A percentile compares a stretch with the other conserved stretches of the same genome.
Evolutionary conservation across 2,329 filamentous ascomycete genomes (phyloP).

Genomic region (Penicillium sp.): DNA sequence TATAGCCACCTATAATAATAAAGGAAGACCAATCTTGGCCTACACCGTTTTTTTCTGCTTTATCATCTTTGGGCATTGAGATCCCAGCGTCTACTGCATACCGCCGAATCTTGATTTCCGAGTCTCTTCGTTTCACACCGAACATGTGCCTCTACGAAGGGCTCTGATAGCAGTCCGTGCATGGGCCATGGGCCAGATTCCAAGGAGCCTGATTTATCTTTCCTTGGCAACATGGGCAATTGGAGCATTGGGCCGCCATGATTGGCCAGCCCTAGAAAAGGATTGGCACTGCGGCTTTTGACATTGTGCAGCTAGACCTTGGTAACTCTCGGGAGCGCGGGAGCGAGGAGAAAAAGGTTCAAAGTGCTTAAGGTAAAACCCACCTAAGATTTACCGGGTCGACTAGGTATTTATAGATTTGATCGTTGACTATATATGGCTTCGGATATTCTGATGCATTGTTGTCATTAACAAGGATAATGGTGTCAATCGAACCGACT

Average conservation of each 20-base stretch:
- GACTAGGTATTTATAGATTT: background rate
- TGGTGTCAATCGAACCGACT: background rate
- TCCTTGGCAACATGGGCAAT: constrained; percentile 4
- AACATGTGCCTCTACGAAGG: background rate
- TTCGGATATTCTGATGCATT: background rate
- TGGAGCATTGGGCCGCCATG: background rate
- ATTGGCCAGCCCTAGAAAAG: background rate
- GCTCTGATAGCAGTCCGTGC: constrained; percentile 3
- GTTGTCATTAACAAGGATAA: background rate
- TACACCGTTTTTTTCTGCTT: background rate
- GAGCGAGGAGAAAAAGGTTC: background rate
- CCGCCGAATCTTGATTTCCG: background rate
- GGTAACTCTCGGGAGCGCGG: background rate
- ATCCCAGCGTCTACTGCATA: background rate
- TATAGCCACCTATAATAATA: background rate
- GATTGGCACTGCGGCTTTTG: background rate
- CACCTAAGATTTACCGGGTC: background rate
- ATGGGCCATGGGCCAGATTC: constrained; percentile 1
- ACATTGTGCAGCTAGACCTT: background rate
- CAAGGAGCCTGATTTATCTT: constrained; percentile 6
- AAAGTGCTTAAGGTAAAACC: background rate
- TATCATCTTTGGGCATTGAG: background rate
- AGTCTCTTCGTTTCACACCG: background rate
- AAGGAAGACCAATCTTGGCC: background rate
- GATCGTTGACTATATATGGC: background rate